Conservation (phyloP, 1,284 basidiomycete genomes). For the Boletellus deceptivus region DNA sequence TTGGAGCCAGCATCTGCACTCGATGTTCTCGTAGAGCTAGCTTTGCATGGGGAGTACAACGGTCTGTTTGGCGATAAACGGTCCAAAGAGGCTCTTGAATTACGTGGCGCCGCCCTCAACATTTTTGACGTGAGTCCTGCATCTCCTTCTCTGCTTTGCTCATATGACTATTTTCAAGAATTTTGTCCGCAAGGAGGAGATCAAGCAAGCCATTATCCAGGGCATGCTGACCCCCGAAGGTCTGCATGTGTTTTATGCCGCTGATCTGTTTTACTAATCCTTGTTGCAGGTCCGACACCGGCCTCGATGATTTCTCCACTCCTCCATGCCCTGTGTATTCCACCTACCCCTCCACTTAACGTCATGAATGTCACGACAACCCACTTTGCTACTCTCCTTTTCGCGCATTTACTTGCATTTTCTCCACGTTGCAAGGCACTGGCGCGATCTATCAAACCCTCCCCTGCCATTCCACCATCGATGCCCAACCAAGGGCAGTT, state of each 20-base stretch:
- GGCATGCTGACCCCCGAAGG: conserved; percentile 63
- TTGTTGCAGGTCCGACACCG: conserved; percentile 28
- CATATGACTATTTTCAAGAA: conserved; percentile 44
- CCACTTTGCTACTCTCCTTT: conserved; percentile 67
- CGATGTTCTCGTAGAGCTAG: conserved; percentile 71
- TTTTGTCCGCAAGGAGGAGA: conserved; percentile 69
- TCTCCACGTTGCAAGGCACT: conserved; percentile 75
- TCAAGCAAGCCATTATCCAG: conserved; percentile 61
- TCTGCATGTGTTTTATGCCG: conserved; percentile 9
- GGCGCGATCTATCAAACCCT: conserved; percentile 66
- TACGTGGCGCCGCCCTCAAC: conserved; percentile 61
- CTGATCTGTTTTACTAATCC: conserved; percentile 5
- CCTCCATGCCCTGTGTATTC: conserved; percentile 61
- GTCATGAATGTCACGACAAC: conserved; percentile 55
- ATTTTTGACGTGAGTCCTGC: conserved; percentile 63
- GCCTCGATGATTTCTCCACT: conserved; percentile 57
- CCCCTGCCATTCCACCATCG: conserved; percentile 35
- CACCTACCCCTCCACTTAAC: conserved; percentile 51
- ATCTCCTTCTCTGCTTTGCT: background rate
- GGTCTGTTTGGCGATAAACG: conserved; percentile 56
- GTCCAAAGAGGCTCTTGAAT: conserved; percentile 58
- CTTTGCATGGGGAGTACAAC: conserved; percentile 78
- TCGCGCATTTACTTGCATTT: conserved; percentile 65
- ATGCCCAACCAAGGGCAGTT: conserved; percentile 45
- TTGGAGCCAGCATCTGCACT: conserved; percentile 72